phyloP scores from a whole-genome alignment of 495 filamentous ascomycete genomes.

The Penicillium goetzii region DNA sequence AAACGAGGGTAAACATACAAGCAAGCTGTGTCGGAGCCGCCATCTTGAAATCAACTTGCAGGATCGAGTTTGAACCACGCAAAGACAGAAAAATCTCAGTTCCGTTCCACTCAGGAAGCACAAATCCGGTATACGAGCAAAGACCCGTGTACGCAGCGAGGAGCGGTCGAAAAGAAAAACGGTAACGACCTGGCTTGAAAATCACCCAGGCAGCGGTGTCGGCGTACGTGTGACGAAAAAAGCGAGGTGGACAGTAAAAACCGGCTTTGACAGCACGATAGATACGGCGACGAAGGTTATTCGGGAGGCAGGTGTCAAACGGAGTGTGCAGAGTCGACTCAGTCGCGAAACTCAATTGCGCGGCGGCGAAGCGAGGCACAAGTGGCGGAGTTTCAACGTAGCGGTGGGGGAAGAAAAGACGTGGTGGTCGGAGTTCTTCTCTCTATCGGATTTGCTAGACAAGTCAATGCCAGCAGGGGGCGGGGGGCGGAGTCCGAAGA shows the following conservation, averaged over 20 bases:
- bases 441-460: conserved; percentile 47
- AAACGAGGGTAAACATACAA: conserved; percentile 54
- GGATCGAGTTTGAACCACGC: conserved; percentile 19
- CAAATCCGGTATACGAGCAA: neutral
- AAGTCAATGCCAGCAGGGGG: conserved; percentile 59
- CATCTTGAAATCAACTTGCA: conserved; percentile 57
- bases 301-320: neutral
- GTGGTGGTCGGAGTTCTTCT: conserved; percentile 22
- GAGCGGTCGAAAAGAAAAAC: neutral
- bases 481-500: conserved; percentile 37
- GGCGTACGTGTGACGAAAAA: neutral
- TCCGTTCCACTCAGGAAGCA: neutral
- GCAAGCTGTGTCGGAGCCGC: conserved; percentile 87
- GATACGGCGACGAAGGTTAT: conserved; percentile 11
- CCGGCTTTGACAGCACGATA: neutral
- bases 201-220: neutral
- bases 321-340: neutral
- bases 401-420: conserved; percentile 15
- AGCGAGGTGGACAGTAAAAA: neutral
- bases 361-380: conserved; percentile 2
- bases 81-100: conserved; percentile 16
- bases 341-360: conserved; percentile 31
- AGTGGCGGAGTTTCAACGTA: neutral
- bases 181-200: neutral
- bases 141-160: neutral